Percentiles rank a stretch among this genome's conserved stretches.
These are phyloP conservation scores for Hyaloperonospora brassicae DNA, from an alignment of 352 stramenopile genomes.

Conservation along the genomic window DNA sequence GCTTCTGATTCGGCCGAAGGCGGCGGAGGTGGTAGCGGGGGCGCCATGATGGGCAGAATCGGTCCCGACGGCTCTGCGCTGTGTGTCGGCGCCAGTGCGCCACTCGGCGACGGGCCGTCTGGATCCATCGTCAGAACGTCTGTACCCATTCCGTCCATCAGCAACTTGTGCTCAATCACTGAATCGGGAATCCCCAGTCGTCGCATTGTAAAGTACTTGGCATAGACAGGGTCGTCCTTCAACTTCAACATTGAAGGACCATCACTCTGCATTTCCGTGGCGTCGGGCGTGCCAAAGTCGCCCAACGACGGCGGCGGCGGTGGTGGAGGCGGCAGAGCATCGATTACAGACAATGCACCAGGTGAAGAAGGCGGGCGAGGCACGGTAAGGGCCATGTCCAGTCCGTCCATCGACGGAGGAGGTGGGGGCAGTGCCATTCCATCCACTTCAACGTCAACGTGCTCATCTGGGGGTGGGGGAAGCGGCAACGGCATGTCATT, in stretches of 20 bases:
- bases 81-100: constrained; percentile 24
- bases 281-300: constrained; percentile 21
- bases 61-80: constrained; percentile 23
- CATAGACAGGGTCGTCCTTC: constrained; percentile 75
- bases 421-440: constrained; percentile 12
- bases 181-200: constrained; percentile 61
- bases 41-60: constrained; percentile 32
- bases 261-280: constrained; percentile 16
- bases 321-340: constrained; percentile 20
- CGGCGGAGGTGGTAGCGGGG: constrained; percentile 29
- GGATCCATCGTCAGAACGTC: constrained; percentile 73
- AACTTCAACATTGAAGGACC: constrained; percentile 56
- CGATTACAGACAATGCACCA: constrained; percentile 9
- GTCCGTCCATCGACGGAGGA: constrained; percentile 18
- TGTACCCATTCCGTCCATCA: constrained; percentile 69
- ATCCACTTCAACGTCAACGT: constrained; percentile 14
- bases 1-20: constrained; percentile 21
- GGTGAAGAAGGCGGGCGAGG: constrained; percentile 24
- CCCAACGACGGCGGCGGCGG: constrained; percentile 23
- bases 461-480: constrained; percentile 34
- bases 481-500: constrained; percentile 35
- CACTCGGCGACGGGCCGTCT: constrained; percentile 65
- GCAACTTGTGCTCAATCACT: constrained; percentile 71
- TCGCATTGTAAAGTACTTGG: constrained; percentile 83
- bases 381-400: constrained; percentile 22